Percentiles rank a stretch among this genome's conserved stretches.
These are phyloP conservation scores for Talaromyces rugulosus DNA, from an alignment of 2,329 filamentous ascomycete species.

Conservation along the genomic window DNA sequence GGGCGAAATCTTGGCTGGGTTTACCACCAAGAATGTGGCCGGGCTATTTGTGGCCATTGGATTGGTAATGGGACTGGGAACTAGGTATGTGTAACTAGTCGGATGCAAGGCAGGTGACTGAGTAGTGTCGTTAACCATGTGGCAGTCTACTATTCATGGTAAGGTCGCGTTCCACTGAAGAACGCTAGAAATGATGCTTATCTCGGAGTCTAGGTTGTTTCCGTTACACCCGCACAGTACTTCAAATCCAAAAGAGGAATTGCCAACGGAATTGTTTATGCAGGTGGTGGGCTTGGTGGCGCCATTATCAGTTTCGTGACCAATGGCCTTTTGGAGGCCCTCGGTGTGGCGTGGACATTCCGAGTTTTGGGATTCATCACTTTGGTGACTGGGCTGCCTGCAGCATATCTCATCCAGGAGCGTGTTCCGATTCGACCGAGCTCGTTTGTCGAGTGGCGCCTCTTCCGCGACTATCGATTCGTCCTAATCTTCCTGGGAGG, in stretches of 20 bases:
- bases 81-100: slow-evolving; percentile 26
- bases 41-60: slow-evolving; percentile 49
- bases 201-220: slow-evolving; percentile 49
- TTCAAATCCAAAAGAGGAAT: slow-evolving; percentile 55
- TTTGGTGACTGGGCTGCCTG: slow-evolving; percentile 50
- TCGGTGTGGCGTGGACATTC: slow-evolving; percentile 59
- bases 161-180: slow-evolving; percentile 23
- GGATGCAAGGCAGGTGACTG: background rate
- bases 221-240: slow-evolving; percentile 56
- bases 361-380: slow-evolving; percentile 56
- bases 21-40: slow-evolving; percentile 42
- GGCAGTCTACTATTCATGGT: slow-evolving; percentile 41
- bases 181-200: background rate
- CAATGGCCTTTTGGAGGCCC: slow-evolving; percentile 53
- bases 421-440: slow-evolving; percentile 38
- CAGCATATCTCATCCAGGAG: slow-evolving; percentile 53
- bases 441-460: slow-evolving; percentile 49
- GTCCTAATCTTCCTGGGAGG: slow-evolving; percentile 51
- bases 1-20: slow-evolving; percentile 47
- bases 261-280: slow-evolving; percentile 57
- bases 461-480: slow-evolving; percentile 53
- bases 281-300: slow-evolving; percentile 58
- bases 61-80: slow-evolving; percentile 44
- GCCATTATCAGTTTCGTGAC: slow-evolving; percentile 56
- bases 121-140: background rate